Evolutionary conservation across 768 basidiomycete genomes (phyloP), one percentile per base, ranked within the genome.

Genomic region (Thelephora aurantiotincta): DNA sequence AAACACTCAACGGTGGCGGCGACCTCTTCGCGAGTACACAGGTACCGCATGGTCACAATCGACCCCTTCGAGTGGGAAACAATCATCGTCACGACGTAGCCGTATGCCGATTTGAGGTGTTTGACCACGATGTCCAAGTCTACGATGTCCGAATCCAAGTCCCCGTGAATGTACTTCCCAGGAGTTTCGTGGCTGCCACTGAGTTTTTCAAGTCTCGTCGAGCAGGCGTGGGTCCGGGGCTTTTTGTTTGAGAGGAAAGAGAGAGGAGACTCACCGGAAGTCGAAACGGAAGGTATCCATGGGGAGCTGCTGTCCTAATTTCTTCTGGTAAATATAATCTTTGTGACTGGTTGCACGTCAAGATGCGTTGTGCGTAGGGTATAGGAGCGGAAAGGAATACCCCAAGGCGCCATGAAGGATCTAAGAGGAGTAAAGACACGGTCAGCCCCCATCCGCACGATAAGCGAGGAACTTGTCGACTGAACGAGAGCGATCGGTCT

Each of bases 261-360:
- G 30, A 36, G 37, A 11, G 22, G 35, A 33, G 36, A 57, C 74
- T 48, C 56, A 87, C 84, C 85, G 75, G 64, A 91, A 91, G 60
- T 91, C 87, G 56, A 91, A 88, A 30, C 86, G 74, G 59, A 90
- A 88, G 2, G 85, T 88, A 60, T 91, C 87, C 19, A 84, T 56
- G 0, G 83, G 80, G 12, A 88, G 61, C 34, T 66, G 68, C 35
- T 62, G 58, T 2, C 82, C 83, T 16, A 90, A 75, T 12, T 72
- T 75, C 57, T 79, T 80, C 61, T 83, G 81, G 67, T 82, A 88
- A 43, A 90, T 60, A 63, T 90, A 90, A 58, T 90, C 81, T 55
- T 88, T 88, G 62, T 90, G 87, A 56, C 86, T 89, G 61, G 43
- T 56, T 20, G 16, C 14, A 26, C 33, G 45, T 43, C 6, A 42